A percentile compares a stretch with the other conserved stretches of the same genome.
These are phyloP conservation scores for Cerioporus squamosus DNA, from an alignment of 1,284 basidiomycete species.

Conservation along the genomic window DNA sequence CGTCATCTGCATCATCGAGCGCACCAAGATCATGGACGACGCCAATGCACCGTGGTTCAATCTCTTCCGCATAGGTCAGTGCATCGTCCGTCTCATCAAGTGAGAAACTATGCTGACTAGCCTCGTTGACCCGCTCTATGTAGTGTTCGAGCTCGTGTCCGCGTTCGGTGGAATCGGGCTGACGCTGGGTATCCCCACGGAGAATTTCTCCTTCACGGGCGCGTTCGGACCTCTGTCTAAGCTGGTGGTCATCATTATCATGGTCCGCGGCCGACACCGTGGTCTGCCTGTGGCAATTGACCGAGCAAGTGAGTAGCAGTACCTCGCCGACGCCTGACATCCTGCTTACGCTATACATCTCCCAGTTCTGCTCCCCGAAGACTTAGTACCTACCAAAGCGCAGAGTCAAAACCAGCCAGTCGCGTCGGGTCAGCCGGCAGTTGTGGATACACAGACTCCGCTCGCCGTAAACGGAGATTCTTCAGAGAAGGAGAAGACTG, in stretches of 20 bases:
- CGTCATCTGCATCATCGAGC: slow-evolving; percentile 70
- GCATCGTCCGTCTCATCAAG: no score
- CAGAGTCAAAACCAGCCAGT: background rate
- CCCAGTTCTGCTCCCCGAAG: slow-evolving; percentile 12
- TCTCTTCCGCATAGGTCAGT: slow-evolving; percentile 49
- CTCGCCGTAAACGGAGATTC: background rate
- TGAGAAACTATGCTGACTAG: background rate
- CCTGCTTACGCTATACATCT: slow-evolving; percentile 2
- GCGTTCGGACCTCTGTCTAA: slow-evolving; percentile 58
- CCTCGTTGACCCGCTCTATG: no score
- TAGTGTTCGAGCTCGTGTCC: slow-evolving; percentile 58
- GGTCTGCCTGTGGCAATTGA: slow-evolving; percentile 57
- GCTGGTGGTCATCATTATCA: slow-evolving; percentile 60
- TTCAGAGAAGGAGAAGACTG: background rate
- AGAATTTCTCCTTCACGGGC: slow-evolving; percentile 51
- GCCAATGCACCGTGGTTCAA: slow-evolving; percentile 64
- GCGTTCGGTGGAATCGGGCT: slow-evolving; percentile 66
- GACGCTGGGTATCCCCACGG: slow-evolving; percentile 53
- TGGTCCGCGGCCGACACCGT: slow-evolving; percentile 64
- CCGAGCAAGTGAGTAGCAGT: slow-evolving; percentile 39
- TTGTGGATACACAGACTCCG: background rate
- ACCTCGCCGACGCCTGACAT: slow-evolving; percentile 14
- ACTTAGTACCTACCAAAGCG: slow-evolving; percentile 3
- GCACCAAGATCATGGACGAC: slow-evolving; percentile 56
- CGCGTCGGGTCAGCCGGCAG: background rate